Conservation (phyloP, 371 early-diverging fungal species). For the Actinomortierella ambigua region DNA sequence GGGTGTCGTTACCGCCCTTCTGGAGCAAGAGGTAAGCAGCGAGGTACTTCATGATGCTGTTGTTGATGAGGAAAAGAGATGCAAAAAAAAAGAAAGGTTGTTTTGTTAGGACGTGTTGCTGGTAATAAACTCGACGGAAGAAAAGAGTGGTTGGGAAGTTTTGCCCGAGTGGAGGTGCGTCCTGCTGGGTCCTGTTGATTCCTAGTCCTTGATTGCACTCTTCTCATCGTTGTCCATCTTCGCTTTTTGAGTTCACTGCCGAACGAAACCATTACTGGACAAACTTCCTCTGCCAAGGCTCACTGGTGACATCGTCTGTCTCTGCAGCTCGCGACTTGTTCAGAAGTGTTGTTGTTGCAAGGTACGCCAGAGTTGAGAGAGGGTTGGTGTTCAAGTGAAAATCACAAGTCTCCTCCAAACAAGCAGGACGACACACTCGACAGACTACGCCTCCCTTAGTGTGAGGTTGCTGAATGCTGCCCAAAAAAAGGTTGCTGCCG, state of each 20-base stretch:
- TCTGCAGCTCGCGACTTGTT: no score
- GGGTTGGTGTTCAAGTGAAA: not conserved
- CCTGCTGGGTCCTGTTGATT: not conserved
- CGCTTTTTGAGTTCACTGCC: not conserved
- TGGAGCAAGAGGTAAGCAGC: constrained; percentile 96
- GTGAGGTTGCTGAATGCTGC: constrained; percentile 3
- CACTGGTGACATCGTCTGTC: no score
- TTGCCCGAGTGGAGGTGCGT: not conserved
- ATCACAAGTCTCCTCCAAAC: no score
- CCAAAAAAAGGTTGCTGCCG: not conserved
- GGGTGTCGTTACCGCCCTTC: constrained; percentile 88
- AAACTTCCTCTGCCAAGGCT: no score
- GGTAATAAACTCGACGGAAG: not conserved
- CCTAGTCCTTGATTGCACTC: not conserved
- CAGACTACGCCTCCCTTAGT: no score
- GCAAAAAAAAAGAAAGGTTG: not conserved
- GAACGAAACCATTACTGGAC: no score
- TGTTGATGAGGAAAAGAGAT: constrained; percentile 2
- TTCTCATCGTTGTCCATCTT: not conserved
- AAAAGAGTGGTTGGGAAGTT: no score
- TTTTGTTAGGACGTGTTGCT: not conserved
- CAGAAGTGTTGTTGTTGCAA: no score
- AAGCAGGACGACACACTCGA: no score
- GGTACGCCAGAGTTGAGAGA: not conserved
- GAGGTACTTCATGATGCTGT: constrained; percentile 87